Evolutionary conservation across 2,329 filamentous ascomycete species (phyloP).

Genomic region (Pochonia chlamydosporia): DNA sequence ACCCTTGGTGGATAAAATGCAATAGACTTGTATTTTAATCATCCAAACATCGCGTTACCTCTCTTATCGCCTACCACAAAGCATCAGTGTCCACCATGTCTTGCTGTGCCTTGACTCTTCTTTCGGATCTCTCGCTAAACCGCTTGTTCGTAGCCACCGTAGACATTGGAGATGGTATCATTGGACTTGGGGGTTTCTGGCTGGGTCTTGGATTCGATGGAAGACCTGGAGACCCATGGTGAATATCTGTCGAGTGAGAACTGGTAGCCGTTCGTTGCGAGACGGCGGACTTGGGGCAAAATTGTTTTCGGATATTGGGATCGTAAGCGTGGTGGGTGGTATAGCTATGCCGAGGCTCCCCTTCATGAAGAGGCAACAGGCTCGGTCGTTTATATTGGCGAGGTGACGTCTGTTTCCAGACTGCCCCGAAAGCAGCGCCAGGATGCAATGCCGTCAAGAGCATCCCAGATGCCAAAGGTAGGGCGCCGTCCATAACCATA

Average conservation of each 20-base stretch:
- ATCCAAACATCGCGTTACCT: too few relatives aligned
- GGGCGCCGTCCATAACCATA: slow-evolving; percentile 34
- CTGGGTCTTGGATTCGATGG: slow-evolving; percentile 21
- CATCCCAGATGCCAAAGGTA: slow-evolving; percentile 30
- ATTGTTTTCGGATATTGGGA: slow-evolving; percentile 25
- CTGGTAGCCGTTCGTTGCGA: slow-evolving; percentile 8
- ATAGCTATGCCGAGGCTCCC: slow-evolving; percentile 9
- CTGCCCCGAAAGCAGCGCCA: slow-evolving; percentile 30
- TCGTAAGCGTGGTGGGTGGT: slow-evolving; percentile 26
- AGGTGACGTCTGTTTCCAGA: slow-evolving; percentile 35
- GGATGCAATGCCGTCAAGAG: slow-evolving; percentile 32
- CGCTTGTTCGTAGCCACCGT: slow-evolving; percentile 7
- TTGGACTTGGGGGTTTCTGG: slow-evolving; percentile 15
- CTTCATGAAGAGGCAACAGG: slow-evolving; percentile 13
- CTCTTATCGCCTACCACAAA: slow-evolving; percentile 16
- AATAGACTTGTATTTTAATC: too few relatives aligned
- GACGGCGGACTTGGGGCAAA: slow-evolving; percentile 19
- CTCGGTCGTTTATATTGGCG: slow-evolving; percentile 13
- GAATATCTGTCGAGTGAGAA: slow-evolving; percentile 16
- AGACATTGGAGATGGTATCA: slow-evolving; percentile 11
- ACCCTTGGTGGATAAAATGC: too few relatives aligned
- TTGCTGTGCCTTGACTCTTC: not conserved
- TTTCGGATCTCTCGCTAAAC: slow-evolving; percentile 10
- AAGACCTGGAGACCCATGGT: slow-evolving; percentile 21
- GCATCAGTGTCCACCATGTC: slow-evolving; percentile 15